Percentiles rank a stretch among this genome's conserved stretches.
These are phyloP conservation scores for Calonectria crousiana DNA, from an alignment of 2,329 filamentous ascomycete species.

Conservation along the genomic window DNA sequence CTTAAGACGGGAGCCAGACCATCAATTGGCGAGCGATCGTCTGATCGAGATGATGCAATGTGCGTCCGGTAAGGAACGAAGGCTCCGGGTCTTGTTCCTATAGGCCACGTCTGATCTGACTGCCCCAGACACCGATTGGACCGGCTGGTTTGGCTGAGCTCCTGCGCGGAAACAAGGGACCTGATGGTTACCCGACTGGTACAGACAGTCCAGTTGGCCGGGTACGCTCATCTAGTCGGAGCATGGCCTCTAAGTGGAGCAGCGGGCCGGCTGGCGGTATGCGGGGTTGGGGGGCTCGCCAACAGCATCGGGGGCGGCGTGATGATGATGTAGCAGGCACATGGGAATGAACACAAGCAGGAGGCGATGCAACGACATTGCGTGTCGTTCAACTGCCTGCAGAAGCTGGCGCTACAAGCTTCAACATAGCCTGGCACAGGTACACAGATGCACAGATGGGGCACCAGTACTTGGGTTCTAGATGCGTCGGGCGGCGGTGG, in stretches of 20 bases:
- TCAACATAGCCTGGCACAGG: background rate
- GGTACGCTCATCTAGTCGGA: background rate
- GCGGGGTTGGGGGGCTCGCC: background rate
- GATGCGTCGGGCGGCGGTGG: background rate
- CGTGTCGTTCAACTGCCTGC: background rate
- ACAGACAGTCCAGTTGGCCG: background rate
- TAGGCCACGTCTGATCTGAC: background rate
- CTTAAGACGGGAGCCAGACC: no score
- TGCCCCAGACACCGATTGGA: background rate
- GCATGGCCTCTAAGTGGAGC: background rate
- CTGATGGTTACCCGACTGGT: background rate
- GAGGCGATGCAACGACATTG: background rate
- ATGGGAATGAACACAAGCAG: background rate
- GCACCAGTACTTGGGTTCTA: background rate
- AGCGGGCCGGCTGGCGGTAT: conserved; percentile 1
- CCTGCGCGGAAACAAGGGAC: background rate
- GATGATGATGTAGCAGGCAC: conserved; percentile 1
- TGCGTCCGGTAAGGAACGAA: background rate
- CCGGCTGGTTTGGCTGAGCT: background rate
- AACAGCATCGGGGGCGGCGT: background rate
- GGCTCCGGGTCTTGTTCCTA: background rate
- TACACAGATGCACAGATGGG: no score
- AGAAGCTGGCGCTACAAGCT: background rate
- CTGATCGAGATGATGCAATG: background rate
- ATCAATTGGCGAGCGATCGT: background rate